Conservation (phyloP, 257 asterid species). For the Anisodus tanguticus region DNA sequence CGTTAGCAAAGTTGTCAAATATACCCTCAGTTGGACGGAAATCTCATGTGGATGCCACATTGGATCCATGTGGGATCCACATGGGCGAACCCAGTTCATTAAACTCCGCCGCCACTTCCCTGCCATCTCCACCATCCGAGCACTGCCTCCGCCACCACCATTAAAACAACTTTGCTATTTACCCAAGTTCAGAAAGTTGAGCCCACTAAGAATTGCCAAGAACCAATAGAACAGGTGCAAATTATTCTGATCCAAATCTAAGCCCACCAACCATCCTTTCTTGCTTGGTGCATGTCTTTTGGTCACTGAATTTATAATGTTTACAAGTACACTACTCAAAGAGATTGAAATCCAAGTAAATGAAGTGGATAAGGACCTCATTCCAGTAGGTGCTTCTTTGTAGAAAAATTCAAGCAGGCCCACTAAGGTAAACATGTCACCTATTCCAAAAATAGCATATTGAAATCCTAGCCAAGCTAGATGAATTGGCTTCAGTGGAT, state of each 20-base stretch:
- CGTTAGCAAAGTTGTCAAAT: no score
- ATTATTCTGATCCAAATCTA: slow-evolving; percentile 54
- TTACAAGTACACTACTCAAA: slow-evolving; percentile 69
- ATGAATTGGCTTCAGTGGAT: slow-evolving; percentile 56
- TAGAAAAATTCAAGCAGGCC: slow-evolving; percentile 80
- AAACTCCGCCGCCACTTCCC: no score
- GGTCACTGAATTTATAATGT: slow-evolving; percentile 56
- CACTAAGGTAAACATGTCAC: slow-evolving; percentile 82
- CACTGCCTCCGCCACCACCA: no score
- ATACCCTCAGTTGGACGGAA: no score
- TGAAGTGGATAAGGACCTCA: slow-evolving; percentile 82
- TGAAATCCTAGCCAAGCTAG: slow-evolving; percentile 73
- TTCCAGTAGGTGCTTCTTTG: slow-evolving; percentile 77
- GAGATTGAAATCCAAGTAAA: slow-evolving; percentile 68
- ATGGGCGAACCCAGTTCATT: no score
- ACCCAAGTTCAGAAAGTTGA: slow-evolving; percentile 58
- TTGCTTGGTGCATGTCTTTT: slow-evolving; percentile 45
- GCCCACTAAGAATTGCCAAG: slow-evolving; percentile 66
- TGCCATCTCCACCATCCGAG: no score
- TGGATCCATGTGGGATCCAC: no score
- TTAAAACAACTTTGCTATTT: no score
- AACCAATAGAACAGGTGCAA: slow-evolving; percentile 77
- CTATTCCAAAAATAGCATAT: slow-evolving; percentile 71
- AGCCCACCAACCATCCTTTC: slow-evolving; percentile 73
- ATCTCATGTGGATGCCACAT: no score